Evolutionary conservation across 306 rosid species (phyloP).

Genomic region (Senna tora): DNA sequence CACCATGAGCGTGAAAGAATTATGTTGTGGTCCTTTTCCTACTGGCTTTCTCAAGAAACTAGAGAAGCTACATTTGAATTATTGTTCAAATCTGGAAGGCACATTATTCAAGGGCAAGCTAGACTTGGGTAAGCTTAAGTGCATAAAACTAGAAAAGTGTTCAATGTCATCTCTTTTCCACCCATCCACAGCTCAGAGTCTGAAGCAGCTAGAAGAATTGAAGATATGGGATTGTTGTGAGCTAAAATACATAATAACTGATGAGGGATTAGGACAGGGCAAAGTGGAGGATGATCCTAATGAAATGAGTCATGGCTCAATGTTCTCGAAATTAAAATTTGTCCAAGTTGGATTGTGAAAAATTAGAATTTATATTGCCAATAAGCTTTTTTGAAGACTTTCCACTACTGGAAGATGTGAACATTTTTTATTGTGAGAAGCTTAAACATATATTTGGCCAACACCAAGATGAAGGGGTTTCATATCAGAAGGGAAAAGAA

Average conservation of each 20-base stretch:
- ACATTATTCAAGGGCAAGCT: background rate
- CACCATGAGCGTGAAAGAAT: background rate
- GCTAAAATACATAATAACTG: conserved; percentile 18
- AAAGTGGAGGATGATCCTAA: background rate
- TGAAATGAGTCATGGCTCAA: background rate
- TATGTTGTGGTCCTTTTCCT: background rate
- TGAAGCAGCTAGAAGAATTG: conserved; percentile 20
- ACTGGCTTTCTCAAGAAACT: background rate
- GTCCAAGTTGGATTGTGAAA: conserved; percentile 1
- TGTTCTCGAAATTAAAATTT: conserved; percentile 36
- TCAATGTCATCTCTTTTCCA: background rate
- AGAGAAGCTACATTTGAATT: background rate
- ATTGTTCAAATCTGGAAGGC: background rate
- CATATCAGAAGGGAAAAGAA: background rate
- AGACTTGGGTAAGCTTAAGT: background rate
- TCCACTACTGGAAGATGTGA: conserved; percentile 22
- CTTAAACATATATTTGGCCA: conserved; percentile 34
- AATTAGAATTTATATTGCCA: conserved; percentile 33
- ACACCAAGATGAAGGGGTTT: background rate
- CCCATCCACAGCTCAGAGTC: no score
- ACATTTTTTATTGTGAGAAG: background rate
- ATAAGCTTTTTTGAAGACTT: conserved; percentile 23
- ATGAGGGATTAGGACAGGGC: background rate
- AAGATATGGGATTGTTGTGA: background rate
- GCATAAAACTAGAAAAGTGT: fast-evolving